phyloP scores from a whole-genome alignment of 73 alveolate species.

The Blepharisma japonicum region DNA sequence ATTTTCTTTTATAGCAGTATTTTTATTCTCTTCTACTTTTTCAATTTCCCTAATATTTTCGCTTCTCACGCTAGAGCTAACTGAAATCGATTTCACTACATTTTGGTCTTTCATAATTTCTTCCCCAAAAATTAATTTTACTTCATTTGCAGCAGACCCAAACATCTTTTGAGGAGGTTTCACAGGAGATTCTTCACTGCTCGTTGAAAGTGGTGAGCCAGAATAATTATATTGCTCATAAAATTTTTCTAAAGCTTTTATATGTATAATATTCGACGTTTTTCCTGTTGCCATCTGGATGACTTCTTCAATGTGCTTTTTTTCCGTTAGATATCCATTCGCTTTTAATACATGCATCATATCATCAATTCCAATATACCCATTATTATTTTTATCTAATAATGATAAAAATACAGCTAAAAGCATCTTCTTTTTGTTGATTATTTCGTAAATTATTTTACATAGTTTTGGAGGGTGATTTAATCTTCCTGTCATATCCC shows the following conservation, averaged over 20 bases:
- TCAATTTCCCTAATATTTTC: too few relatives aligned
- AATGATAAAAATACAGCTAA: not conserved
- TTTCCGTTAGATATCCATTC: not conserved
- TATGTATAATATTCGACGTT: not conserved
- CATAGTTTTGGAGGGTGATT: conserved; percentile 19
- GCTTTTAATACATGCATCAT: not conserved
- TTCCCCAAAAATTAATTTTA: too few relatives aligned
- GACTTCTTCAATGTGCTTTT: conserved; percentile 6
- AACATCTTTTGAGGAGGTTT: not conserved
- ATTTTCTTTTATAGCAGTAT: too few relatives aligned
- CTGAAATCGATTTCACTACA: too few relatives aligned
- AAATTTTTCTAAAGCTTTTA: not conserved
- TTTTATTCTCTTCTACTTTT: too few relatives aligned
- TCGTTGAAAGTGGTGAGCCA: not conserved
- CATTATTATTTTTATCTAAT: conserved; percentile 1
- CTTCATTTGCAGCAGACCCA: too few relatives aligned
- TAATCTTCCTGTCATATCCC: not conserved
- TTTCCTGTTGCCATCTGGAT: too few relatives aligned
- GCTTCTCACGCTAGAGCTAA: too few relatives aligned
- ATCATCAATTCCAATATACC: not conserved
- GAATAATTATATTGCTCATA: not conserved
- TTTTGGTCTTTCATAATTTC: too few relatives aligned
- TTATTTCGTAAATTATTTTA: not conserved
- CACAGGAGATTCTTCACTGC: not conserved
- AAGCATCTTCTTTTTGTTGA: not conserved